Base-by-base conservation (phyloP, 2,329 filamentous ascomycete genomes). In the Sphaerostilbella broomeana region DNA sequence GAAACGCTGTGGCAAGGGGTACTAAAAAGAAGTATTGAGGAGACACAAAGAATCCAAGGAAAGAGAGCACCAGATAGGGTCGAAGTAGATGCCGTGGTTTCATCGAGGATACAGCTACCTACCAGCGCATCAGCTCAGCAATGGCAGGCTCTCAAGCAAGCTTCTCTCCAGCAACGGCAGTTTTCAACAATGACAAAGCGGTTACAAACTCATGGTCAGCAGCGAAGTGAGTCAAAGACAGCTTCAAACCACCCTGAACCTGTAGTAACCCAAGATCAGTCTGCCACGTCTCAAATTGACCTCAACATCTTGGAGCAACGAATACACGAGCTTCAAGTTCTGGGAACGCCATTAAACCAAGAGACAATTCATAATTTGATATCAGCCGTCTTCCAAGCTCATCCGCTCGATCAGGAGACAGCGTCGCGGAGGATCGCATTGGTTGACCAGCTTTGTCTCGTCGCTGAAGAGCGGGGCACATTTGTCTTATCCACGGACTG, bases 1-100 rank as follows among this genome's bases (percentile, higher is more conserved):
- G 75, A 79, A 50, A 53, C 52, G 9, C 57, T 79, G 1, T 79
- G 75, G 75, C 56, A 55, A 24, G 59, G 59, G 6, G 52, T 65
- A 21, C 43, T 73, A 31, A 61, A 52, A 35, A 55, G 56, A 34
- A 65, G 50, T 46, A 34, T 67, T 3, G 50, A 52, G 11, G 46
- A 58, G 27, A 47, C 47, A 9, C 56, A 55, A 24, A 56, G 56
- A 32, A 51, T 62, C 15, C 51, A 52, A 11, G 58, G 55, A 0
- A 52, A 60, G 19, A 48, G 37, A 1, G 8, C 28, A 3, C 41
- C 48, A 4, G 48, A 56, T 13, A 28, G 52, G 5, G 44, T 45
- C n/a, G 52, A 59, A 36, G 42, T 66, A 0, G 53, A 60, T 12
- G 35, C 49, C 4, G 20, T 57, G n/a, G 41, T 64, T 6, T 50